Percentiles rank a stretch among this genome's conserved stretches.
Evolutionary conservation across 1,139 yeast genomes (phyloP).

Genomic region (Geotrichum reessii): DNA sequence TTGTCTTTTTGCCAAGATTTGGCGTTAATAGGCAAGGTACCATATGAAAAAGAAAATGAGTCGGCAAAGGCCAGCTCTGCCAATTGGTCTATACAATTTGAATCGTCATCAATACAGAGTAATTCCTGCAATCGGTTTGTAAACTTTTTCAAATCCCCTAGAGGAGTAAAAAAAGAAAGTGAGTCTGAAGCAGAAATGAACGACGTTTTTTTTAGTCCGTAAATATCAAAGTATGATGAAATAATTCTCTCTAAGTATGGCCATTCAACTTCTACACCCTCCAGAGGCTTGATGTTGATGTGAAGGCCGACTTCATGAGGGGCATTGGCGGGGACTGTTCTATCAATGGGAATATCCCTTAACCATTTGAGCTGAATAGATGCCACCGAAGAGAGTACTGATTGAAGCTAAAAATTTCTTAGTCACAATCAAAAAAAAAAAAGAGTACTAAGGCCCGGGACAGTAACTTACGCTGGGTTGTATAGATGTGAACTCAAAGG

Average conservation of each 20-base stretch:
- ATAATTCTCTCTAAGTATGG: conserved; percentile 1
- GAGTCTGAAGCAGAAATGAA: conserved; percentile 18
- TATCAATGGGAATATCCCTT: conserved; percentile 17
- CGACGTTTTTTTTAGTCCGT: background rate
- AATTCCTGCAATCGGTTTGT: background rate
- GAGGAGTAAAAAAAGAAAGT: conserved; percentile 23
- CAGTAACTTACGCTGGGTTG: conserved; percentile 10
- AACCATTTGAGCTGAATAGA: conserved; percentile 29
- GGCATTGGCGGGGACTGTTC: conserved; percentile 29
- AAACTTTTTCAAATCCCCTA: conserved; percentile 6
- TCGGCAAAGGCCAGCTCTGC: conserved; percentile 22
- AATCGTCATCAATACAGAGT: conserved; percentile 1
- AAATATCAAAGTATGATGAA: conserved; percentile 10
- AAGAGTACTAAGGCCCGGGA: no score
- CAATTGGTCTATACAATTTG: conserved; percentile 4
- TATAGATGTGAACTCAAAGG: conserved; percentile 13
- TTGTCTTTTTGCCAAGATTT: conserved; percentile 21
- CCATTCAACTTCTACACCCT: conserved; percentile 5
- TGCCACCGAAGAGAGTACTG: conserved; percentile 9
- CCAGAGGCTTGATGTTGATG: conserved; percentile 21
- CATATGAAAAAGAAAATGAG: conserved; percentile 26
- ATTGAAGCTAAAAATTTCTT: conserved; percentile 1
- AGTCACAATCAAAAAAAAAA: background rate
- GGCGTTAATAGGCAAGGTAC: conserved; percentile 26
- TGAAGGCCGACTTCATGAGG: conserved; percentile 31